Conservation (phyloP, 2,329 filamentous ascomycete genomes). For the Emydomyces testavorans region DNA sequence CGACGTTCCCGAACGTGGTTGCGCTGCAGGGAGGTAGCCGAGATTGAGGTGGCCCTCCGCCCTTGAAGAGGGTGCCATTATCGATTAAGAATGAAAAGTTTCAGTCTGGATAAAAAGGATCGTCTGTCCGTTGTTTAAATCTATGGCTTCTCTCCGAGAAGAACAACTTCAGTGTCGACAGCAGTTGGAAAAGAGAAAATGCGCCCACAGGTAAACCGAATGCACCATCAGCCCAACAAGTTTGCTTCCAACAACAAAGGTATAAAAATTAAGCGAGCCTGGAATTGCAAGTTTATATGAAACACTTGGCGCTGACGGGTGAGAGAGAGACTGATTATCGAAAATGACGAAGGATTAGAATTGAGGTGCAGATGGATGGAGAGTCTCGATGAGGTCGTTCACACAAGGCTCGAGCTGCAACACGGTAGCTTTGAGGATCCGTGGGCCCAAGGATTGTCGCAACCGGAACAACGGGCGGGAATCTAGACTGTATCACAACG, state of each 20-base stretch:
- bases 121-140: conserved; percentile 5
- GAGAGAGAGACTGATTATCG: neutral
- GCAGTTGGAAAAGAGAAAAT: conserved; percentile 1
- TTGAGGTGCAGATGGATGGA: neutral
- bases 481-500: neutral
- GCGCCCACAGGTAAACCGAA: conserved; percentile 6
- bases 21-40: conserved; percentile 60
- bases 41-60: conserved; percentile 68
- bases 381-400: neutral
- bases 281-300: neutral
- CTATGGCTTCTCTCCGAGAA: conserved; percentile 13
- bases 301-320: neutral
- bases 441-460: conserved; percentile 3
- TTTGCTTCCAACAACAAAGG: neutral
- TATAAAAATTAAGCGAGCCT: conserved; percentile 3
- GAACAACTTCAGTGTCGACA: conserved; percentile 3
- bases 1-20: conserved; percentile 65
- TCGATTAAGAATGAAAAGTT: conserved; percentile 49
- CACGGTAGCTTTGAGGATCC: conserved; percentile 1
- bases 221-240: conserved; percentile 8
- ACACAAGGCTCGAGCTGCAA: conserved; percentile 3
- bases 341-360: neutral
- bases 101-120: conserved; percentile 1
- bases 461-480: conserved; percentile 1
- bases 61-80: conserved; percentile 78